phyloP scores from a whole-genome alignment of 83 land plant genomes.

The Isoetes engelmannii region DNA sequence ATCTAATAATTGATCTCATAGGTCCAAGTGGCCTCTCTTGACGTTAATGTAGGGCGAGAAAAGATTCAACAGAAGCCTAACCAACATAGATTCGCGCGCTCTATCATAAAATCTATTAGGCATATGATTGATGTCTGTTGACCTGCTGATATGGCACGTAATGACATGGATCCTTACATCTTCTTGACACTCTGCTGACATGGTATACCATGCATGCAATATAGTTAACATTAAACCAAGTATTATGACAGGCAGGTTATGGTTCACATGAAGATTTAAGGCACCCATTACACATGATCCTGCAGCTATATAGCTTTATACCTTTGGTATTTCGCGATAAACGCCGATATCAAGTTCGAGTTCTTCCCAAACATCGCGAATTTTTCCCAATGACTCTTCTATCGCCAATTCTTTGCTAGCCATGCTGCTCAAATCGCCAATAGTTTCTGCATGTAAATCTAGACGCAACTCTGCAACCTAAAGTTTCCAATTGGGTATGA shows the following conservation, averaged over 20 bases:
- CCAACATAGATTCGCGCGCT: too few relatives aligned
- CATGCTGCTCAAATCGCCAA: slow-evolving; percentile 26
- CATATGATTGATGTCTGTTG: too few relatives aligned
- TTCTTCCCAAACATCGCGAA: slow-evolving; percentile 20
- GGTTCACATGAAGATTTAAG: not conserved
- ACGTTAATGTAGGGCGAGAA: too few relatives aligned
- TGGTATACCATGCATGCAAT: not conserved
- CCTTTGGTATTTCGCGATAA: slow-evolving; percentile 24
- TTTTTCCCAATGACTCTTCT: slow-evolving; percentile 24
- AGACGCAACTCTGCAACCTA: slow-evolving; percentile 34
- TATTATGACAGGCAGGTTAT: not conserved
- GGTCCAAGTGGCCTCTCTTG: too few relatives aligned
- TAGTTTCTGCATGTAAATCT: slow-evolving; percentile 26
- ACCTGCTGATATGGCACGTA: not conserved
- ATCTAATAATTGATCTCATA: too few relatives aligned
- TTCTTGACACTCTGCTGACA: not conserved
- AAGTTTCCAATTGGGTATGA: not conserved
- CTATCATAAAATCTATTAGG: too few relatives aligned
- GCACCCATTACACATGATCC: too few relatives aligned
- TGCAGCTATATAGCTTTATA: not conserved
- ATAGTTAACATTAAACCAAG: not conserved
- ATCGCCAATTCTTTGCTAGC: slow-evolving; percentile 37
- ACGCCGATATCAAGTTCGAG: slow-evolving; percentile 26
- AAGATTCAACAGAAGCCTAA: too few relatives aligned
- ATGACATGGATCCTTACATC: not conserved